Evolutionary conservation across 257 asterid genomes (phyloP), one percentile per base, ranked within the genome.

Genomic region (Lycium barbarum): DNA sequence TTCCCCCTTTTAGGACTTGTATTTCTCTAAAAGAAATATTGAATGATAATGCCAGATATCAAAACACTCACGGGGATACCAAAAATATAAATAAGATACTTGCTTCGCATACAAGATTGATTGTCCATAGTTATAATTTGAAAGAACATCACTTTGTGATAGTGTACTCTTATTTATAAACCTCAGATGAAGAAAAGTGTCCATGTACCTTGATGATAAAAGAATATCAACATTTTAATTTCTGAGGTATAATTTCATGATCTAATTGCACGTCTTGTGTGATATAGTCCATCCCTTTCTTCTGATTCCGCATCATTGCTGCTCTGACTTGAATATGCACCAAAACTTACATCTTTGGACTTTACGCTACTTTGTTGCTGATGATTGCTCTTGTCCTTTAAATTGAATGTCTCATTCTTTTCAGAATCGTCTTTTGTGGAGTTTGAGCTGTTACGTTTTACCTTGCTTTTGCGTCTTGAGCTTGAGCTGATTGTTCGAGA

Each of bases 401-500:
- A 22, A 70, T 66, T 62, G 62, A 81, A 61, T 12, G 80, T 45
- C n/a, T 49, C 85, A 0, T 43, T 79, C 66, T 66, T 71, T 26
- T 66, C 54, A 7, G 51, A 15, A 9, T 1, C 36, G 17, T 15
- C 65, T 10, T 82, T 63, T 18, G 6, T 35, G 80, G 51, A 67
- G 33, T 38, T 26, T 61, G 54, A 49, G 11, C 2, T n/a, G 17
- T 4, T 63, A 54, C 68, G 54, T 58, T 36, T 53, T 57, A 40
- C 20, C 58, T 82, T 82, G 61, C 79, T 63, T 82, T 70, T 81
- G 58, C 47, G 12, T 11, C 72, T 72, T 20, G 87, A 80, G 51
- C 86, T 83, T 53, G 85, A 70, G 58, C 65, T 81, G 7, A 55
- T 85, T 72, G 84, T 84, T 80, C 54, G 80, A 9, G 89, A 79